Base-by-base conservation (phyloP, 306 rosid species). In the Gynostemma pentaphyllum region DNA sequence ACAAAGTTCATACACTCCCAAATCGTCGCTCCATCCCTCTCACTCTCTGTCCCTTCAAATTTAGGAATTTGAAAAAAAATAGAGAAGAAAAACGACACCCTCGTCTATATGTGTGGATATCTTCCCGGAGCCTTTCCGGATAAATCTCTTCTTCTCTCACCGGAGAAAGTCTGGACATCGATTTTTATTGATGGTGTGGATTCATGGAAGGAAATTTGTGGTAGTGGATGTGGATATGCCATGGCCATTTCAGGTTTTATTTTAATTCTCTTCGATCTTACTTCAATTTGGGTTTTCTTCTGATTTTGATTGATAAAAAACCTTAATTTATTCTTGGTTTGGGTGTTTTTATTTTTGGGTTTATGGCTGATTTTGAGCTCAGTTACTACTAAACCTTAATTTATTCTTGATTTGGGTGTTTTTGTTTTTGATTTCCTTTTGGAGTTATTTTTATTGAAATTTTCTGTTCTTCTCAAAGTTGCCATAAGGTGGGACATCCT, bases 211-310 rank as follows among this genome's bases (percentile, higher is more conserved):
- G 91, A 81, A 4, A 83, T 83, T 8, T 85, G 91, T 30, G 89
- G 85, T 15, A 96, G 96, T n/a, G 97, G 97, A 44, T 87, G 96
- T 66, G 97, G 97, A 70, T 90, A 87, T 69, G 94, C 97, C 47
- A 69, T 80, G 84, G 97, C 95, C 67, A 75, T 85, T 37, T 90
- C 96, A 69, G 97, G 97, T 90, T 57, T 50, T 49, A 48, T 32
- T 49, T 56, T 21, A 56, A 24, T 2, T 8, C 72, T 59, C 72
- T 74, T n/a, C 59, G 34, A 34, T 68, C 76, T 63, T 28, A 12
- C 44, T 67, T 27, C 0, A 11, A 8, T 69, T 65, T 8, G 18
- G 29, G 22, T 65, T 68, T 21, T 54, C 19, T 50, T 73, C 30
- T 9, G 15, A 61, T 71, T 66, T 59, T 10, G 28, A 27, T 59